phyloP scores from a whole-genome alignment of 2,329 filamentous ascomycete species.

The Alternaria triticina region DNA sequence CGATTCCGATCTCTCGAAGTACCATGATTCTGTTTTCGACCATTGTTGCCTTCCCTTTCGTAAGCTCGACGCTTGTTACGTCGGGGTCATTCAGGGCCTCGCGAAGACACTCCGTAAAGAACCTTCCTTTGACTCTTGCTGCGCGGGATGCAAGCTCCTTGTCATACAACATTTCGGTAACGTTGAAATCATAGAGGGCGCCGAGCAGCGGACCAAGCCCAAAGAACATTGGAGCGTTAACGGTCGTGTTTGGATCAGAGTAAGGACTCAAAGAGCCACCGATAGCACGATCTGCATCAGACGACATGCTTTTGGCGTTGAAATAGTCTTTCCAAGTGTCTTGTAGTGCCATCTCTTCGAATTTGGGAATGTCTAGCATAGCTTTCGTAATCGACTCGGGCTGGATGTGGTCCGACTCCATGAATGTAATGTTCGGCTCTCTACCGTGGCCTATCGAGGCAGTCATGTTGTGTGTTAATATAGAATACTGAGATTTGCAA shows the following conservation, averaged over 20 bases:
- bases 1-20: slow-evolving; percentile 19
- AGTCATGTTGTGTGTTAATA: background rate
- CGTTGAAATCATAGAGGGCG: slow-evolving; percentile 9
- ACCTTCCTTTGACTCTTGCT: slow-evolving; percentile 21
- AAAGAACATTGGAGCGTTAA: background rate
- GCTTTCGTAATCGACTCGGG: background rate
- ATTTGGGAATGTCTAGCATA: background rate
- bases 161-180: background rate
- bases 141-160: slow-evolving; percentile 7
- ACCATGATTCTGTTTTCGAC: slow-evolving; percentile 22
- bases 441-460: background rate
- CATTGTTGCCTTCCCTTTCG: slow-evolving; percentile 5
- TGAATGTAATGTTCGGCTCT: background rate
- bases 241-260: background rate
- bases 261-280: background rate
- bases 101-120: slow-evolving; percentile 22
- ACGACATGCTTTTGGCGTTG: background rate
- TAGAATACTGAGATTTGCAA: slow-evolving; percentile 10
- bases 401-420: background rate
- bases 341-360: background rate
- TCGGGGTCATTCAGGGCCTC: slow-evolving; percentile 11
- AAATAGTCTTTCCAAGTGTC: background rate
- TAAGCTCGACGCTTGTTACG: background rate
- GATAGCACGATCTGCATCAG: background rate
- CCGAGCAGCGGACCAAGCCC: slow-evolving; percentile 20